Percentiles rank a stretch among this genome's conserved stretches.
Conservation (phyloP, 805 yeast species). For the Ascoidea asiatica region DNA sequence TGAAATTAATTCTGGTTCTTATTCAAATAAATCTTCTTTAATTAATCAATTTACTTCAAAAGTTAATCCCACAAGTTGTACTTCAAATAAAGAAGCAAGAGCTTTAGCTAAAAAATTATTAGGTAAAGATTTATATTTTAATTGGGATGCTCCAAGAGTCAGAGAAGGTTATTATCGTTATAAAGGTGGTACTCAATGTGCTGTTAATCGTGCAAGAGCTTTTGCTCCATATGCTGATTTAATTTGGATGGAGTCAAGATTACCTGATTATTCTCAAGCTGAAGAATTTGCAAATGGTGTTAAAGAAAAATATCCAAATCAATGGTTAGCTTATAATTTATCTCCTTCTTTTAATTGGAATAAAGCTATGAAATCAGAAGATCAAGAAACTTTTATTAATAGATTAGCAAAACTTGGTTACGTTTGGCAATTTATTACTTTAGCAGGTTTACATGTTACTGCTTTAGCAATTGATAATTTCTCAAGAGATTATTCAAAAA, state of each 20-base stretch:
- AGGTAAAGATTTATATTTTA: conserved; percentile 75
- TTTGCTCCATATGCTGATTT: conserved; percentile 90
- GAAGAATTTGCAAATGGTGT: conserved; percentile 91
- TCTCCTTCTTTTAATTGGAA: conserved; percentile 99
- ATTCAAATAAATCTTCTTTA: conserved; percentile 46
- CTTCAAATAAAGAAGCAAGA: conserved; percentile 72
- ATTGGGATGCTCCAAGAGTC: conserved; percentile 93
- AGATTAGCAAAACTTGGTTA: conserved; percentile 82
- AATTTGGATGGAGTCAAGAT: conserved; percentile 97
- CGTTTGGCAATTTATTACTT: conserved; percentile 95
- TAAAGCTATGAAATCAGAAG: conserved; percentile 75
- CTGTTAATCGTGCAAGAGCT: conserved; percentile 92
- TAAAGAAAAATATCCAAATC: conserved; percentile 63
- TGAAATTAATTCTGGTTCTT: conserved; percentile 49
- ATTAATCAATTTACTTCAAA: conserved; percentile 50
- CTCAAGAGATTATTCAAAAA: conserved; percentile 59
- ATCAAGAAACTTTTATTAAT: conserved; percentile 82
- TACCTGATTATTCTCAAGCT: conserved; percentile 90
- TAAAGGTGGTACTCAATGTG: conserved; percentile 94
- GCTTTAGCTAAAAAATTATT: conserved; percentile 58
- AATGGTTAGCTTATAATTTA: conserved; percentile 94
- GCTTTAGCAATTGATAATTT: conserved; percentile 85
- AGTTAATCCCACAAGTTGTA: conserved; percentile 63
- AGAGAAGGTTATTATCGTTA: conserved; percentile 96
- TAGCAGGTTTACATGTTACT: conserved; percentile 93